Evolutionary conservation across 176 grass and related monocot species (phyloP).

Genomic region (Bromus sterilis): DNA sequence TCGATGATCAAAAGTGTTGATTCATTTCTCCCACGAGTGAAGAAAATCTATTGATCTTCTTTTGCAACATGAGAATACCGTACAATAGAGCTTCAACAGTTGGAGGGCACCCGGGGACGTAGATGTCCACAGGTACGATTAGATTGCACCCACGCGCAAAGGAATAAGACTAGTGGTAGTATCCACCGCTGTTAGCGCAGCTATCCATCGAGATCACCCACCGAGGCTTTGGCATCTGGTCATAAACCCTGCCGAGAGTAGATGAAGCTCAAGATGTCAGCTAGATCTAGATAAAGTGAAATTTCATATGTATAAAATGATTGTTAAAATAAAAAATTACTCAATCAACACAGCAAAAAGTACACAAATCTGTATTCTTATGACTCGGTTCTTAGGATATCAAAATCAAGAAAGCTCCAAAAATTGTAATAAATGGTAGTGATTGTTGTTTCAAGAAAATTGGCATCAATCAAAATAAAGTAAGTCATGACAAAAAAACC

Average conservation of each 20-base stretch:
- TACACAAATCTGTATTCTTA: neutral
- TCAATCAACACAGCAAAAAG: neutral
- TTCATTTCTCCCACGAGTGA: slow-evolving; percentile 79
- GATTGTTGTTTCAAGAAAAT: too few species aligned
- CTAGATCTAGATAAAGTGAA: neutral
- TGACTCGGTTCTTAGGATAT: neutral
- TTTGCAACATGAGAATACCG: slow-evolving; percentile 76
- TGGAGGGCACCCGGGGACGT: slow-evolving; percentile 72
- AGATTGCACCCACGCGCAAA: slow-evolving; percentile 73
- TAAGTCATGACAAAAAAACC: too few species aligned
- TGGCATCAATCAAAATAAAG: too few species aligned
- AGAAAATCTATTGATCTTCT: slow-evolving; percentile 92
- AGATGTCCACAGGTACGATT: slow-evolving; percentile 77
- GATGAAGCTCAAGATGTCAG: neutral
- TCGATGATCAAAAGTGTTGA: neutral
- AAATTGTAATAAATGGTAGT: too few species aligned
- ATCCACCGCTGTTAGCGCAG: slow-evolving; percentile 78
- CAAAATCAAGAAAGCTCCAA: neutral
- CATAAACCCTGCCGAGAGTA: neutral
- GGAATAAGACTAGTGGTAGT: slow-evolving; percentile 91
- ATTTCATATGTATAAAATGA: neutral
- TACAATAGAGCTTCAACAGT: slow-evolving; percentile 79
- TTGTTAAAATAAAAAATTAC: neutral
- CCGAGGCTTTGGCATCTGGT: slow-evolving; percentile 64
- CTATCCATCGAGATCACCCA: slow-evolving; percentile 95